A percentile compares a stretch with the other conserved stretches of the same genome.
phyloP scores from a whole-genome alignment of 148 eudicot species.

The Camellia sinensis region DNA sequence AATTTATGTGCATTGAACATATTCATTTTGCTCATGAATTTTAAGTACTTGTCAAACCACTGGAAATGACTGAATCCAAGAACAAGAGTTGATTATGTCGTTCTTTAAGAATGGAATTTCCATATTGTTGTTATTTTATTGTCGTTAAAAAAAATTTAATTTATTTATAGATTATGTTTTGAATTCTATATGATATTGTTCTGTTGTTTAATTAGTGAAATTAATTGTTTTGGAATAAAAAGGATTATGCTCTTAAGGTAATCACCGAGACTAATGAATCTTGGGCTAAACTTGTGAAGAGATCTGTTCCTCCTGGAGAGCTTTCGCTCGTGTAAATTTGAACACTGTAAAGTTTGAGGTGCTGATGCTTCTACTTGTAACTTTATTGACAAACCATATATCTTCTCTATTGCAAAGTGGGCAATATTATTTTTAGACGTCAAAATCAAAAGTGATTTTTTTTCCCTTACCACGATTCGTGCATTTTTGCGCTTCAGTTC shows the following conservation, averaged over 20 bases:
- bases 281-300: constrained; percentile 89
- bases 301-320: constrained; percentile 78
- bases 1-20: neutral
- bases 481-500: neutral
- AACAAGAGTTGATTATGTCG: too few species aligned
- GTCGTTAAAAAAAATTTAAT: too few species aligned
- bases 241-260: constrained; percentile 93
- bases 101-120: too few species aligned
- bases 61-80: too few species aligned
- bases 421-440: neutral
- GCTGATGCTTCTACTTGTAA: neutral
- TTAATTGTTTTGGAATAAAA: constrained; percentile 14
- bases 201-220: neutral
- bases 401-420: neutral
- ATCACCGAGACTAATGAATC: constrained; percentile 84
- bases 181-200: neutral
- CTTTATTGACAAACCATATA: neutral
- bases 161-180: neutral
- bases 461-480: neutral
- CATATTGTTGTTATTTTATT: neutral
- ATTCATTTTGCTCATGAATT: neutral
- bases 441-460: neutral
- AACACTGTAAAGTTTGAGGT: neutral
- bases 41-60: too few species aligned
- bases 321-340: constrained; percentile 64